Conservation (phyloP, 345 rosid genomes). For the Aegle marmelos region DNA sequence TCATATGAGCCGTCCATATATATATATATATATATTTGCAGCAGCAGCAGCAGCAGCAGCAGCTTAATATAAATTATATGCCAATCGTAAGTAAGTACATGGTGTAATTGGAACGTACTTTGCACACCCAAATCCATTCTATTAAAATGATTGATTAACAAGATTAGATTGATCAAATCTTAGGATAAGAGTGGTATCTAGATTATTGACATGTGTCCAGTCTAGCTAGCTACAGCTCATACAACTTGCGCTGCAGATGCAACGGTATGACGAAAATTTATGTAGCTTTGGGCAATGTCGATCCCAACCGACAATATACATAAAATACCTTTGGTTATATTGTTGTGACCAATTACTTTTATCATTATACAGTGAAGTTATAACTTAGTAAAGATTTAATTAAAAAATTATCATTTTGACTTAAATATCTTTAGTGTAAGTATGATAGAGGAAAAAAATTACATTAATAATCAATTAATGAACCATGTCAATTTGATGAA, state of each 20-base stretch:
- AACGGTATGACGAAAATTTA: slow-evolving; percentile 8
- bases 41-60: too few relatives aligned
- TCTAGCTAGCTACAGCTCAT: not conserved
- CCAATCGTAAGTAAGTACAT: slow-evolving; percentile 39
- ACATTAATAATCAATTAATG: too few relatives aligned
- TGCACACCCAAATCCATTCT: slow-evolving; percentile 16
- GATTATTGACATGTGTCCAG: slow-evolving; percentile 20
- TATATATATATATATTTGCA: too few relatives aligned
- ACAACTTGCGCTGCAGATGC: not conserved
- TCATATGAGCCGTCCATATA: slow-evolving; percentile 7
- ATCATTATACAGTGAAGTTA: too few relatives aligned
- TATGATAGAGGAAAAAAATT: too few relatives aligned
- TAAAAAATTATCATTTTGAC: too few relatives aligned
- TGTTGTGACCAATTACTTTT: too few relatives aligned
- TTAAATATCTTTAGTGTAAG: too few relatives aligned
- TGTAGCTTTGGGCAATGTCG: not conserved
- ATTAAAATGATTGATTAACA: slow-evolving; percentile 25
- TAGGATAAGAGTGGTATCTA: not conserved
- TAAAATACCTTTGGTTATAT: too few relatives aligned
- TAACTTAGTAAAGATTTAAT: too few relatives aligned
- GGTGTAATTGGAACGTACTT: slow-evolving; percentile 33
- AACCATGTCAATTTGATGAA: too few relatives aligned
- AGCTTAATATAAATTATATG: slow-evolving; percentile 1
- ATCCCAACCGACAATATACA: not conserved
- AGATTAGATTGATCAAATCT: slow-evolving; percentile 27